phyloP scores from a whole-genome alignment of 2,329 filamentous ascomycete species.

The Pseudocercospora crystallina region DNA sequence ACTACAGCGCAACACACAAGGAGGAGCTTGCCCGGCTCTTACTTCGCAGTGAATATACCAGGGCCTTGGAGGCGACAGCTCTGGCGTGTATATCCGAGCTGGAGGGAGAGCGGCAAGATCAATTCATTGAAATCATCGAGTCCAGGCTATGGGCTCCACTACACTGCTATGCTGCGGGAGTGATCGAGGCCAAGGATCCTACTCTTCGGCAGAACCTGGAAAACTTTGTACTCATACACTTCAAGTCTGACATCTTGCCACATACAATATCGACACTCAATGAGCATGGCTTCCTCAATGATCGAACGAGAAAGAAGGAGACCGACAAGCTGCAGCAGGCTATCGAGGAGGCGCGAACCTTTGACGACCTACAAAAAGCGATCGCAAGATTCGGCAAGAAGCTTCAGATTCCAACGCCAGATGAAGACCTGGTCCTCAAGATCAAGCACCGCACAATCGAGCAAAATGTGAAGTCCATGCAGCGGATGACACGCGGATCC shows the following conservation, averaged over 20 bases:
- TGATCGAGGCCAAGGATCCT: conserved; percentile 26
- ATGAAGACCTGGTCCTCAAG: conserved; percentile 10
- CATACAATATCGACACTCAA: conserved; percentile 13
- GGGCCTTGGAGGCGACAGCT: conserved; percentile 19
- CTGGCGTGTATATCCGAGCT: conserved; percentile 16
- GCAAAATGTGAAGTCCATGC: conserved; percentile 27
- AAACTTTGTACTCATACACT: conserved; percentile 26
- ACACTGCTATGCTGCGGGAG: conserved; percentile 29
- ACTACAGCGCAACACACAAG: conserved; percentile 4
- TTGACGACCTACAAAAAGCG: conserved; percentile 26
- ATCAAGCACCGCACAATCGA: conserved; percentile 24
- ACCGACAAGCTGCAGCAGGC: conserved; percentile 30
- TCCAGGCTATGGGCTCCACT: conserved; percentile 27
- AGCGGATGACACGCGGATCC: conserved; percentile 27
- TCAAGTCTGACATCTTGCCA: conserved; percentile 28
- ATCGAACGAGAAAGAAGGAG: conserved; percentile 26
- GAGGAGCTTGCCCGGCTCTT: conserved; percentile 19
- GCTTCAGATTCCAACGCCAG: conserved; percentile 27
- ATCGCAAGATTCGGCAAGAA: conserved; percentile 29
- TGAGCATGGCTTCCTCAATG: conserved; percentile 21
- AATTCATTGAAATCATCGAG: conserved; percentile 20
- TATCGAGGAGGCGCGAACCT: conserved; percentile 20
- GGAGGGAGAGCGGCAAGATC: conserved; percentile 13
- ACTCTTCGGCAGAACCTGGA: conserved; percentile 30
- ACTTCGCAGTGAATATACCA: conserved; percentile 16